Evolutionary conservation across 2,329 filamentous ascomycete genomes (phyloP).

Genomic region (Atkinsonella texensis): DNA sequence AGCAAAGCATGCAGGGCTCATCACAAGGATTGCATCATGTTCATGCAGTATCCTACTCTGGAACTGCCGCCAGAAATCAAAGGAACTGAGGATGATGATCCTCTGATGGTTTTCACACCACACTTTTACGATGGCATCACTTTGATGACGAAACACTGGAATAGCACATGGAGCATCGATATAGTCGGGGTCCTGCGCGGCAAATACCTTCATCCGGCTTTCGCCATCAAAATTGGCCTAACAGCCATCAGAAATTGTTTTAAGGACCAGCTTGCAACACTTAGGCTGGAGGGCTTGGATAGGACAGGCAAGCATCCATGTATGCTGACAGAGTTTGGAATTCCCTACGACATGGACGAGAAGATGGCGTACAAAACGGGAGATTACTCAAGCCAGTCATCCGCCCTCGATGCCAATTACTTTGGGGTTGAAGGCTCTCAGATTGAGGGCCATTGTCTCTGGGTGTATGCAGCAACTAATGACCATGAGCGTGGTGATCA

Average conservation of each 20-base stretch:
- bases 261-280: constrained; percentile 70
- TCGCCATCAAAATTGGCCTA: constrained; percentile 88
- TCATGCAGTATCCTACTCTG: constrained; percentile 84
- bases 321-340: constrained; percentile 88
- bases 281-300: constrained; percentile 77
- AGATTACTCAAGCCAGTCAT: constrained; percentile 83
- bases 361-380: constrained; percentile 92
- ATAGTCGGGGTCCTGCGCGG: constrained; percentile 86
- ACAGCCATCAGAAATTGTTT: constrained; percentile 90
- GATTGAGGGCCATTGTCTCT: constrained; percentile 78
- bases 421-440: constrained; percentile 78
- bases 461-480: constrained; percentile 77
- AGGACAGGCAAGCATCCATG: constrained; percentile 82
- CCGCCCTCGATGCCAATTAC: constrained; percentile 92
- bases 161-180: constrained; percentile 92
- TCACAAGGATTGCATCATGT: constrained; percentile 72
- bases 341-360: constrained; percentile 97
- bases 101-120: constrained; percentile 80
- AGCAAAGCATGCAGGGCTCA: constrained; percentile 60
- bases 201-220: constrained; percentile 75
- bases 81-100: constrained; percentile 78
- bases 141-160: constrained; percentile 97
- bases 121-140: constrained; percentile 98
- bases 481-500: constrained; percentile 81
- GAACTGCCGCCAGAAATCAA: constrained; percentile 85